Evolutionary conservation across 805 yeast genomes (phyloP).

Genomic region (Monosporozyma siamensis): DNA sequence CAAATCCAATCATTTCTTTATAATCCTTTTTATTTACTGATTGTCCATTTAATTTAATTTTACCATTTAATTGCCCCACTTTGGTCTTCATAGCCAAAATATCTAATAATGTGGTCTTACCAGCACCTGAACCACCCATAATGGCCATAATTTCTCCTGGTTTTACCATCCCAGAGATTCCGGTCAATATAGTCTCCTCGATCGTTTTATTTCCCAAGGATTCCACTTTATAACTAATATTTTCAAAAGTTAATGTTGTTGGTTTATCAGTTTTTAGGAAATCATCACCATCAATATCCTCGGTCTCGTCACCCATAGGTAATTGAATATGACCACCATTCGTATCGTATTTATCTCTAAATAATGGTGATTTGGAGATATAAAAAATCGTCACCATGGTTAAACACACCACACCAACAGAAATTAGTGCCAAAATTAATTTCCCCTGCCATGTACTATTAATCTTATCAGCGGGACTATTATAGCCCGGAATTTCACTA

Average conservation of each 20-base stretch:
- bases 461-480: conserved; percentile 42
- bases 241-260: conserved; percentile 66
- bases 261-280: conserved; percentile 47
- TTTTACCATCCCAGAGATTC: conserved; percentile 64
- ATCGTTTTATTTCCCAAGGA: conserved; percentile 6
- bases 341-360: conserved; percentile 23
- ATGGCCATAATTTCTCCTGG: conserved; percentile 91
- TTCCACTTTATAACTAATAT: conserved; percentile 43
- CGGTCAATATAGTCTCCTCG: conserved; percentile 41
- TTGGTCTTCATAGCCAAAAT: conserved; percentile 84
- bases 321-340: conserved; percentile 17
- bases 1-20: conserved; percentile 76
- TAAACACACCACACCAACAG: conserved; percentile 32
- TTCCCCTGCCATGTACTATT: conserved; percentile 31
- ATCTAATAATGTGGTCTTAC: conserved; percentile 88
- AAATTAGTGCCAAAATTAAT: conserved; percentile 34
- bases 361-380: conserved; percentile 53
- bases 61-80: conserved; percentile 60
- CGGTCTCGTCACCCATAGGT: conserved; percentile 14
- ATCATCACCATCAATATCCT: conserved; percentile 25
- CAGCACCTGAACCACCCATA: conserved; percentile 99
- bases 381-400: conserved; percentile 33
- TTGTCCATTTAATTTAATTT: conserved; percentile 64
- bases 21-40: conserved; percentile 35
- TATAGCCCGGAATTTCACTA: conserved; percentile 88